Percentiles rank a stretch among this genome's conserved stretches.
phyloP scores from a whole-genome alignment of 495 filamentous ascomycete species.

The Elasticomyces elasticus region DNA sequence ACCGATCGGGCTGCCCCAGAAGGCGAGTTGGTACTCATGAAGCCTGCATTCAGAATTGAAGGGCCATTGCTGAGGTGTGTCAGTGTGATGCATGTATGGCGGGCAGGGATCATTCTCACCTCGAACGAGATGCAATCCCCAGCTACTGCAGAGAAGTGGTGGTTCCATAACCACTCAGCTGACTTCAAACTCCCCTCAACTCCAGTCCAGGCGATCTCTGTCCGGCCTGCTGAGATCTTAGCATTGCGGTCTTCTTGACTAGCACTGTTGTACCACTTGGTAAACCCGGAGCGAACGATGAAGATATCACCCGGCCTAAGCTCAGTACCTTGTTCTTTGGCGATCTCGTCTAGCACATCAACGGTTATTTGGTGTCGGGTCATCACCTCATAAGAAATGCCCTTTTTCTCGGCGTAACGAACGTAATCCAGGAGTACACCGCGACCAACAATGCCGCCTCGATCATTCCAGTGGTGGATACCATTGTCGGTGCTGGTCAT shows the following conservation, averaged over 20 bases:
- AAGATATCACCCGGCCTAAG: slow-evolving; percentile 58
- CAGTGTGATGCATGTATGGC: not conserved
- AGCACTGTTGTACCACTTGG: slow-evolving; percentile 43
- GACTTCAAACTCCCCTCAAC: slow-evolving; percentile 28
- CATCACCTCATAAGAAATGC: slow-evolving; percentile 46
- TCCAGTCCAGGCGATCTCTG: slow-evolving; percentile 2
- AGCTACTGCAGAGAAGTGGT: slow-evolving; percentile 53
- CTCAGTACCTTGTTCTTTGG: slow-evolving; percentile 45
- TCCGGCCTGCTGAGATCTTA: not conserved
- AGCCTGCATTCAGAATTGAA: slow-evolving; percentile 30
- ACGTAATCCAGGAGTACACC: slow-evolving; percentile 52
- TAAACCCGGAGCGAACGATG: slow-evolving; percentile 57
- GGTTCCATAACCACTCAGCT: slow-evolving; percentile 56
- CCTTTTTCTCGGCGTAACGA: slow-evolving; percentile 37
- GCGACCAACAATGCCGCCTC: slow-evolving; percentile 45
- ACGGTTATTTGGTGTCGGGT: slow-evolving; percentile 51
- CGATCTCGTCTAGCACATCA: slow-evolving; percentile 48
- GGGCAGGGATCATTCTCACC: too few species aligned
- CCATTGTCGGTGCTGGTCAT: slow-evolving; percentile 24
- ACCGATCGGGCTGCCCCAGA: slow-evolving; percentile 54
- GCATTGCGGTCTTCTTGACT: slow-evolving; percentile 40
- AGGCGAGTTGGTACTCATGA: slow-evolving; percentile 53
- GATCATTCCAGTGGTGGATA: slow-evolving; percentile 40
- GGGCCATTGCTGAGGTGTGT: slow-evolving; percentile 5
- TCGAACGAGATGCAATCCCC: slow-evolving; percentile 55